Base-by-base conservation (phyloP, 2,329 filamentous ascomycete genomes). In the Plenodomus biglobosus region DNA sequence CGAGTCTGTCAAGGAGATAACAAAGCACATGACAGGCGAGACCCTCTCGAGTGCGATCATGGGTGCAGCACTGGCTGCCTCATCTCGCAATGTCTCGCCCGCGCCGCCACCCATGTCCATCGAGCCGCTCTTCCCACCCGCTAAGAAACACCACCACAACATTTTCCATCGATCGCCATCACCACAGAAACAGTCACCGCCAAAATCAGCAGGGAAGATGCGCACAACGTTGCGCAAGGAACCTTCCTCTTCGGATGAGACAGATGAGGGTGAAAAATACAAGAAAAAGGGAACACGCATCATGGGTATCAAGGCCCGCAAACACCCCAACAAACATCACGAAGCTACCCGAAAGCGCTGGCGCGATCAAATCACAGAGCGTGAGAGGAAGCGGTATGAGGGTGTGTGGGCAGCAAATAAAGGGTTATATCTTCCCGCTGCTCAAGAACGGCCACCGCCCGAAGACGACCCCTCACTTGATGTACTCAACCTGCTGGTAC, bases 351-450 rank as follows among this genome's bases (percentile, higher is more conserved):
- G 88, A 16, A 85, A 84, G 62, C 82, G 87, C 6, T 94, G 89
- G 89, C 81, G 87, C 36, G 88, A 92, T 57, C 79, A 84, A 52
- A 82, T 94, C 36, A 88, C 86, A 0, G 80, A 83, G 40, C 77
- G 83, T 4, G 88, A 94, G 64, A 78, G 87, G n/a, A 88, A 87
- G 63, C 80, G 89, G 1, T 94, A 94, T 69, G 89, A 92, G 69
- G 89, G 87, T 2, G 81, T 94, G 1, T 94, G 88, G 88, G 89
- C 89, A 1, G 89, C 87, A 36, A 94, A 94, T 61, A 83, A 84
- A 40, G 88, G 88, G 0, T 49, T 84, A 0, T 59, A 69, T 39
- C 63, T 69, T 20, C 53, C 67, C 10, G 53, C 55, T 5, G 22
- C 46, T 2, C 48, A 52, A 7, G 24, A 27, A 27, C 40, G 51